Base-by-base conservation (phyloP, 1,284 basidiomycete genomes). In the Fistulina hepatica region DNA sequence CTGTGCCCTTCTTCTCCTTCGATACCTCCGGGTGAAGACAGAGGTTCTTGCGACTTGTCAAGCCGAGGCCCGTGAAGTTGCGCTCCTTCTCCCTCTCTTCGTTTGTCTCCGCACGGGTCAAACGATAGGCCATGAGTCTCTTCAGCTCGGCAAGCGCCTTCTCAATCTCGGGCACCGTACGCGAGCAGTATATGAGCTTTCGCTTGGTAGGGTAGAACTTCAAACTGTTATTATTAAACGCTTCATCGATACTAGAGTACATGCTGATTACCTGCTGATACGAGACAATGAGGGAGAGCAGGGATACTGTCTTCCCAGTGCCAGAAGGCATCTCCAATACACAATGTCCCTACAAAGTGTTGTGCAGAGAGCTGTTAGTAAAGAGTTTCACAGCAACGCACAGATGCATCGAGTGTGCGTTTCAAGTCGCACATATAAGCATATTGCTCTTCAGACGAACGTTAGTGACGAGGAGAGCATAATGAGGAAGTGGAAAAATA, bases 241-340 rank as follows among this genome's bases (percentile, higher is more conserved):
- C 34, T 13, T 41, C 45, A 9, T 32, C n/a, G 36, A 13, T 5
- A 26, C 2, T 3, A 8, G 28, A 20, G 23, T 17, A 33, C 4
- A 13, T 13, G 3, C 27, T 28, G 16, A 27, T 30, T 28, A 89
- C 93, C 65, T 95, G 91, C 61, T 97, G 94, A 57, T 98, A 99
- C 17, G 93, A 93, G 33, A 99, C 84, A 62, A 99, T 99, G 42
- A 99, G 66, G 11, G 90, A 94, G 21, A 99, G 69, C 3, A 99
- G 69, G 8, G 93, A 97, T 16, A 99, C 93, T 0, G 95, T 99
- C 68, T 99, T 99, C 15, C 95, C 95, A 24, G 95, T 99, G 11
- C 95, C 95, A 9, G 95, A 98, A 45, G 95, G 95, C 95, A 98
- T 98, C 65, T 99, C 95, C 21, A 99, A 73, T 13, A 98, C 91